These are phyloP conservation scores for Leccinum subtestaceum DNA, from an alignment of 768 basidiomycete genomes.

Conservation along the genomic window DNA sequence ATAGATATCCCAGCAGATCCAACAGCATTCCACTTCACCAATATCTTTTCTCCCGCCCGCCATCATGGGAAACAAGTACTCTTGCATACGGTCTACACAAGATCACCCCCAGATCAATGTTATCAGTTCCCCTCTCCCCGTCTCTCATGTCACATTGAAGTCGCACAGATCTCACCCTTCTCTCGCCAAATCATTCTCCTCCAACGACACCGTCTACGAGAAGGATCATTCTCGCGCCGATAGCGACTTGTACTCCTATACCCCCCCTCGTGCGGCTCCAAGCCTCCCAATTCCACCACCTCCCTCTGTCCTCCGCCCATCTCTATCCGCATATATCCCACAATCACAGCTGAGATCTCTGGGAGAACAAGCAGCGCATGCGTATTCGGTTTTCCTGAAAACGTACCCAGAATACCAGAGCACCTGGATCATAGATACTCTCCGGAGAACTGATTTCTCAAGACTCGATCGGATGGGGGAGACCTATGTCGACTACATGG, in stretches of 20 bases:
- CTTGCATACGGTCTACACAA: slow-evolving; percentile 15
- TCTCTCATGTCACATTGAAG: slow-evolving; percentile 39
- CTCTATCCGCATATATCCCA: slow-evolving; percentile 26
- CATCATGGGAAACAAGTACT: slow-evolving; percentile 33
- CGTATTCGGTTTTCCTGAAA: slow-evolving; percentile 49
- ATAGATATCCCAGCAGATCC: not conserved
- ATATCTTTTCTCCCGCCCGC: not conserved
- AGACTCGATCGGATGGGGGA: slow-evolving; percentile 61
- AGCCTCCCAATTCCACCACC: not conserved
- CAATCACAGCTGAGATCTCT: slow-evolving; percentile 21
- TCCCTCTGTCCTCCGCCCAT: slow-evolving; percentile 4
- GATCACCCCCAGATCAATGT: slow-evolving; percentile 5
- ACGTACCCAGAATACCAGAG: slow-evolving; percentile 53
- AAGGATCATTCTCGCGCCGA: slow-evolving; percentile 19
- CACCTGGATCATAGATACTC: slow-evolving; percentile 69
- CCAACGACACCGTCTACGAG: slow-evolving; percentile 42
- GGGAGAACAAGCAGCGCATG: slow-evolving; percentile 37
- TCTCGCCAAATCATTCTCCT: slow-evolving; percentile 34
- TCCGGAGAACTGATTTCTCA: slow-evolving; percentile 60
- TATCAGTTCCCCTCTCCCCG: slow-evolving; percentile 11
- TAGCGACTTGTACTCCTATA: slow-evolving; percentile 2
- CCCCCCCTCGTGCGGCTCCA: not conserved
- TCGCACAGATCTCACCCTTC: slow-evolving; percentile 38
- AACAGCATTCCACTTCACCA: not conserved
- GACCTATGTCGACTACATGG: slow-evolving; percentile 87